Conservation (phyloP, 345 rosid species). For the Lumnitzera littorea region DNA sequence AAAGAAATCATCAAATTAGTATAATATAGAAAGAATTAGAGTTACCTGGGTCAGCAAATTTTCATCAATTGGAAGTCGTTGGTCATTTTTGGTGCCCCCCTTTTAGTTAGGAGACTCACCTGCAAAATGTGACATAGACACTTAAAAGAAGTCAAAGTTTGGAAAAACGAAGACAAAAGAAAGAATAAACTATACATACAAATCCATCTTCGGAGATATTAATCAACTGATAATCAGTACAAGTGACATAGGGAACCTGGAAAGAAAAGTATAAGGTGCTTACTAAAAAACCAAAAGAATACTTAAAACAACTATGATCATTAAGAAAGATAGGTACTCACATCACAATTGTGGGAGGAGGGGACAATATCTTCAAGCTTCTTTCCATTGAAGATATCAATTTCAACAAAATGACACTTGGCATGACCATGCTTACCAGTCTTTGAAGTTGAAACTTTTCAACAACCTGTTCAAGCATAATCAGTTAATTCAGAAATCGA, state of each 20-base stretch:
- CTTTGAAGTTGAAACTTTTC: slow-evolving; percentile 14
- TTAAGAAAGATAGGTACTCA: background rate
- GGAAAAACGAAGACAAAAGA: background rate
- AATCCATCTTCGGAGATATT: slow-evolving; percentile 2
- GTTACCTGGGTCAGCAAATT: background rate
- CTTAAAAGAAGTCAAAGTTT: background rate
- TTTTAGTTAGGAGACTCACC: slow-evolving; percentile 4
- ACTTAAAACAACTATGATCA: too few species aligned
- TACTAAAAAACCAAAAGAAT: too few species aligned
- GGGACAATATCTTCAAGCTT: slow-evolving; percentile 11
- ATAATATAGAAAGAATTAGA: background rate
- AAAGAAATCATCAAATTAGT: too few species aligned
- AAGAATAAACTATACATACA: background rate
- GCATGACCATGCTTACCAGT: slow-evolving; percentile 15
- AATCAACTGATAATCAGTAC: slow-evolving; percentile 1
- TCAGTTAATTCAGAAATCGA: too few species aligned
- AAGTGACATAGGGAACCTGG: background rate
- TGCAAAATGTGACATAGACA: background rate
- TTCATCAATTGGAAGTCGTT: background rate
- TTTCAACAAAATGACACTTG: slow-evolving; percentile 13
- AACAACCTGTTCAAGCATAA: slow-evolving; percentile 4
- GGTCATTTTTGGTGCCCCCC: slow-evolving; percentile 2
- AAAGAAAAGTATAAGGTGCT: background rate
- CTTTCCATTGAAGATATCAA: slow-evolving; percentile 15
- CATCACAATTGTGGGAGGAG: background rate